Evolutionary conservation across 108 stramenopile species (phyloP), one percentile per base, ranked within the genome.

Genomic region (Stephanodiscus minutulus): DNA sequence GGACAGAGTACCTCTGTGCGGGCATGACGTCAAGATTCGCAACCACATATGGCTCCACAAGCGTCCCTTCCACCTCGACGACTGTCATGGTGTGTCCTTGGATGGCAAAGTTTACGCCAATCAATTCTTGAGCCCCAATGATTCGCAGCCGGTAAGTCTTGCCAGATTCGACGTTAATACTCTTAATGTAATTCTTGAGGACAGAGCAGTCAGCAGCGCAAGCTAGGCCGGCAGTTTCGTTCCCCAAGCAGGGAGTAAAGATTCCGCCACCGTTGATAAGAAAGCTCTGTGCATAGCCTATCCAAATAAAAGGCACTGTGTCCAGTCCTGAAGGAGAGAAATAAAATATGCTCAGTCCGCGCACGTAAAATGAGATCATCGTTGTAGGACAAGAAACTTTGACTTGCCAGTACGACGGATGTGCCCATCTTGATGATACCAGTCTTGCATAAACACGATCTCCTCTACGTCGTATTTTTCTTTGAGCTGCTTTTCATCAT

Each of bases 11-110:
- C 17, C 81, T 49, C 64, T 82, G 81, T 24, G 46, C 81, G 3
- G 76, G 76, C 50, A 71, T 69, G 20, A 82, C 53, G 44, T 77
- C 76, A 28, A 76, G 48, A 48, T 73, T 77, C 20, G 35, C 15
- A 25, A 82, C 76, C 31, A 63, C 53, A 36, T 60, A 72, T 12
- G 81, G 76, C 33, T 77, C 76, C 10, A 76, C 63, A 24, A 77
- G 44, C 9, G 81, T 82, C n/a, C 81, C 81, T 57, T 82, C 81
- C 33, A 77, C 76, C 64, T 77, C 76, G 1, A 82, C 76, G 61
- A 82, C 70, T 7, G 81, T 82, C 81, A 82, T 73, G 13, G 37
- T 70, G 37, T 82, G 81, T 13, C 64, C 72, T 11, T 50, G 46
- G 41, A 82, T 77, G 13, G 81, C 81, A 61, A 82, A 73, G 25